Percentiles rank a stretch among this genome's conserved stretches.
Conservation (phyloP, 1,284 basidiomycete species). For the Melampsora americana region DNA sequence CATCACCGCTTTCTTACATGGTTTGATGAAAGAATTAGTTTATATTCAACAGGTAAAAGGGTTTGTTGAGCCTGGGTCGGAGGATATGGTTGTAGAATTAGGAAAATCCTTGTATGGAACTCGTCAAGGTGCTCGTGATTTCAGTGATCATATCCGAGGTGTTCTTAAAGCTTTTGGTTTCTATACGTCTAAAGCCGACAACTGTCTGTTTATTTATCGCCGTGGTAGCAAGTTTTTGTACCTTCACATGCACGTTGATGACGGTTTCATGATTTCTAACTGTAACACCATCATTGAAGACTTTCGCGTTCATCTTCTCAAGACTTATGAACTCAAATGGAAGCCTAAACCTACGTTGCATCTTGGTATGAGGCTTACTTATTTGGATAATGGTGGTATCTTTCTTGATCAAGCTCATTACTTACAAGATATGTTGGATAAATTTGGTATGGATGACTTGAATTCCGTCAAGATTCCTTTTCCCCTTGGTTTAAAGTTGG, state of each 20-base stretch:
- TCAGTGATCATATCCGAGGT: not conserved
- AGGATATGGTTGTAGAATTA: not conserved
- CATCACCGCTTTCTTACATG: constrained; percentile 5
- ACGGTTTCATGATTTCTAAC: not conserved
- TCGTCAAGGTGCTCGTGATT: too few species aligned
- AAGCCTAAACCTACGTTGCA: not conserved
- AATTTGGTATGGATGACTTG: too few species aligned
- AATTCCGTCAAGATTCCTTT: too few species aligned
- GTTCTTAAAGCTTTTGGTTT: not conserved
- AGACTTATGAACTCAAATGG: not conserved
- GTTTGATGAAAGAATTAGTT: not conserved
- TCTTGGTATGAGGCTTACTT: not conserved
- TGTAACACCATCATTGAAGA: not conserved
- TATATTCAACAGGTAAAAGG: constrained; percentile 8
- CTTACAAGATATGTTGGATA: too few species aligned
- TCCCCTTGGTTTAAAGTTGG: too few species aligned
- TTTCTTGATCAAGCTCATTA: not conserved
- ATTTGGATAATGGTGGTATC: not conserved
- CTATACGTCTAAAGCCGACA: not conserved
- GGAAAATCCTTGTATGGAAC: not conserved
- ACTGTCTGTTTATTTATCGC: not conserved
- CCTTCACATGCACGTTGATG: constrained; percentile 2
- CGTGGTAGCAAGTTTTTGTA: not conserved
- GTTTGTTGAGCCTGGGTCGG: not conserved
- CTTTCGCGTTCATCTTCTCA: not conserved